These are phyloP conservation scores for Diplodia corticola DNA, from an alignment of 2,329 filamentous ascomycete species.

Conservation along the genomic window DNA sequence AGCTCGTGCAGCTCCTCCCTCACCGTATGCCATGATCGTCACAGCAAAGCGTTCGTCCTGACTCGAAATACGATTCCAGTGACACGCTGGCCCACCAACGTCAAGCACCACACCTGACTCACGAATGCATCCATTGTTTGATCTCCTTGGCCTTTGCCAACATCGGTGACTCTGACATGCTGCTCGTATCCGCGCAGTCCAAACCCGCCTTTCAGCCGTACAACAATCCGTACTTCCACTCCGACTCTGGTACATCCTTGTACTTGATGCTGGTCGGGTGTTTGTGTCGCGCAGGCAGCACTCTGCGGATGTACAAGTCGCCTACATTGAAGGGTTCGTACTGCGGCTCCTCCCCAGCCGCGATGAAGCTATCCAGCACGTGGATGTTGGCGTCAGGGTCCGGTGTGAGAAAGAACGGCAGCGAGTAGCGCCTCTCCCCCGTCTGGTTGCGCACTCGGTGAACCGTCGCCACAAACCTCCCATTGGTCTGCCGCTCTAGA, in stretches of 20 bases:
- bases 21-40: slow-evolving; percentile 17
- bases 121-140: not conserved
- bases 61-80: slow-evolving; percentile 8
- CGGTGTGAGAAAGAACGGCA: slow-evolving; percentile 45
- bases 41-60: not conserved
- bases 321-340: slow-evolving; percentile 16
- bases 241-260: slow-evolving; percentile 36
- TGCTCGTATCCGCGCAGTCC: not conserved
- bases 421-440: slow-evolving; percentile 42
- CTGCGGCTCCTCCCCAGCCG: slow-evolving; percentile 26
- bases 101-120: slow-evolving; percentile 6
- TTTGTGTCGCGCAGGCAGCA: slow-evolving; percentile 39
- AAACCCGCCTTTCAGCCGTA: slow-evolving; percentile 21
- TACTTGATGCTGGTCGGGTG: slow-evolving; percentile 43
- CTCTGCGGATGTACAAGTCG: slow-evolving; percentile 37
- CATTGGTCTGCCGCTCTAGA: slow-evolving; percentile 45
- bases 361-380: slow-evolving; percentile 34
- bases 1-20: not conserved
- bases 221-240: slow-evolving; percentile 32
- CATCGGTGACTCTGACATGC: not conserved
- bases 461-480: slow-evolving; percentile 43
- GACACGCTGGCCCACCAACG: slow-evolving; percentile 15
- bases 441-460: slow-evolving; percentile 44
- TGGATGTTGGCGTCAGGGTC: slow-evolving; percentile 38
- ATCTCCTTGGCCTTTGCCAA: not conserved